These are phyloP conservation scores for Coniochaeta ligniaria DNA, from an alignment of 2,329 filamentous ascomycete genomes.

Conservation along the genomic window DNA sequence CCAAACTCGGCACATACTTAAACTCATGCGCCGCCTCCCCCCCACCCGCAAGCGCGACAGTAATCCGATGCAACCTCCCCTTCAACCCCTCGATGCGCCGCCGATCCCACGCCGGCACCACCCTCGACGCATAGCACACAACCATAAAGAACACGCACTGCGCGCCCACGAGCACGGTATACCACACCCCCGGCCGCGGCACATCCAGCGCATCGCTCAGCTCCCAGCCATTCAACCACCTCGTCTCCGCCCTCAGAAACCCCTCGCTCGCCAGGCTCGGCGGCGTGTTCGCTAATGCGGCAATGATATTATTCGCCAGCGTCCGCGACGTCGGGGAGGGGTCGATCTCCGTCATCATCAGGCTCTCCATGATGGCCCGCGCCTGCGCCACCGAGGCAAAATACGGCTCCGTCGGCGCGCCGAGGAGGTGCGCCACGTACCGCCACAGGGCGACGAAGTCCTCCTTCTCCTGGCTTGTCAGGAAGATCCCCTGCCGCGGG, in stretches of 20 bases:
- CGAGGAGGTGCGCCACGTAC: slow-evolving; percentile 65
- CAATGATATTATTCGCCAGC: slow-evolving; percentile 70
- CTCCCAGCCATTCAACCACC: slow-evolving; percentile 63
- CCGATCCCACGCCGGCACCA: slow-evolving; percentile 29
- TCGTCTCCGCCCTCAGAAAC: slow-evolving; percentile 60
- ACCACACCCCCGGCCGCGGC: slow-evolving; percentile 46
- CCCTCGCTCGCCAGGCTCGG: slow-evolving; percentile 58
- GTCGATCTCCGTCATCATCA: slow-evolving; percentile 58
- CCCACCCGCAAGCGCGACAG: slow-evolving; percentile 4
- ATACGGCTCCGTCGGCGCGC: slow-evolving; percentile 51
- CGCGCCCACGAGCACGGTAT: slow-evolving; percentile 51
- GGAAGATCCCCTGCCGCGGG: slow-evolving; percentile 64
- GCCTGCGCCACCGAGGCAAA: slow-evolving; percentile 50
- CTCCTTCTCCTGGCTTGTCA: slow-evolving; percentile 51
- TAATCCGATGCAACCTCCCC: slow-evolving; percentile 3
- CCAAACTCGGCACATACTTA: slow-evolving; percentile 9
- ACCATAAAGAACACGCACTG: slow-evolving; percentile 61
- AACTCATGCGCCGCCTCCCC: slow-evolving; percentile 9
- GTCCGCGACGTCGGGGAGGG: slow-evolving; percentile 56
- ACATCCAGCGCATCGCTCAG: slow-evolving; percentile 55
- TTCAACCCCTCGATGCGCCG: slow-evolving; percentile 35
- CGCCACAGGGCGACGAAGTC: slow-evolving; percentile 75
- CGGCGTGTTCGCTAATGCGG: slow-evolving; percentile 56
- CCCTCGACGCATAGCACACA: slow-evolving; percentile 37
- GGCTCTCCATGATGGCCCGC: slow-evolving; percentile 58